Base-by-base conservation (phyloP, 768 basidiomycete genomes). In the Auricularia auricula-judae region DNA sequence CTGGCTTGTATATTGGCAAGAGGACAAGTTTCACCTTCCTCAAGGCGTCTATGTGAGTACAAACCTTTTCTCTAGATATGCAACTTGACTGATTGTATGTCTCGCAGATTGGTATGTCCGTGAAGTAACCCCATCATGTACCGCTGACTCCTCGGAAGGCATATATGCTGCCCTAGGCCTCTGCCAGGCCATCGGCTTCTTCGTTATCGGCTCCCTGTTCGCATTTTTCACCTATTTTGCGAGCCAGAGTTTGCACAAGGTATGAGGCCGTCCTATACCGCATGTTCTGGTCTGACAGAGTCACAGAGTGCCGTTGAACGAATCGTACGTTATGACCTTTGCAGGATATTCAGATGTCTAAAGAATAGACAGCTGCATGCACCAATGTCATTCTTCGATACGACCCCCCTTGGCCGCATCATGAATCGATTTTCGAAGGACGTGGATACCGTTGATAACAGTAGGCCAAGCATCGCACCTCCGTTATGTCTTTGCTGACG, bases 381-480 rank as follows among this genome's bases (percentile, higher is more conserved):
- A 0, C 92, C 92, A 0, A 93, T 91, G 87, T 85, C 84, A 5
- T 94, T 93, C 77, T 95, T 93, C 71, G 93, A 95, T 71, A 93
- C 87, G 1, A 91, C 89, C 80, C 91, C 90, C 4, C 79, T 91
- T 23, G 93, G 93, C 16, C 84, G 91, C 11, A 90, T 97, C 67
- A 88, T 93, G 84, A 93, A 93, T 73, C 84, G 92, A 16, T 92
- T 97, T 72, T 86, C 90, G 1, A 92, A 93, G 77, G 88, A 91
- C 72, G 83, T 91, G 61, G 89, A 92, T 70, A 91, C 89, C 0
- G 80, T 91, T 62, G 91, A 92, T 71, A 92, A 91, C 69, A 81
- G 84, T 83, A 21, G 2, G 29, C 29, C 29, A 29, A 29, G 29
- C 29, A 29, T 29, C 29, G 29, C 29, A 29, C 29, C 29, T 29